Evolutionary conservation across 768 basidiomycete genomes (phyloP), one percentile per base, ranked within the genome.

Genomic region (Rubroboletus pulcherrimus): DNA sequence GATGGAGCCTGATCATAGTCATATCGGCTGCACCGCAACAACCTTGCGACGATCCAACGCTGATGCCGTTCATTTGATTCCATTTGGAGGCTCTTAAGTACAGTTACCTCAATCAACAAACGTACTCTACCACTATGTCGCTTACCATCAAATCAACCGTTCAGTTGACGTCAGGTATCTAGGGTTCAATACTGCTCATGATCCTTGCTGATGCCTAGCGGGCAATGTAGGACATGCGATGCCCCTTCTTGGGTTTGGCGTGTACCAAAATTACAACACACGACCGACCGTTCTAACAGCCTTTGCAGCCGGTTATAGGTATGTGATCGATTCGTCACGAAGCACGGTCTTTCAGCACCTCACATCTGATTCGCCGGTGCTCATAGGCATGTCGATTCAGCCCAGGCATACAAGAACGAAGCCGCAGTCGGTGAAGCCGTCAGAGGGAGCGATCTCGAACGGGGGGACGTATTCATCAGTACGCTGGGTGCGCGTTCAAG

Each of bases 381-480:
- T 35, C 19, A 5, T 53, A 88, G 89, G 53, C 90, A 89, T 54
- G 73, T 91, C 41, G 90, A 91, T 67, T 81, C 86, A 1, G 90
- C 90, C 1, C 85, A 86, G 58, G 73, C 75, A 35, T 91, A 91
- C 66, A 73, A 71, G 54, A 89, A 88, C 57, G 86, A 89, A 65
- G 76, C 75, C 4, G 74, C 75, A 9, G 86, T 88, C 14, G 85
- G 82, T 1, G 75, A 79, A 29, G 85, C 85, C 2, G 66, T 87
- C 24, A 73, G 74, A 55, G 82, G 82, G 51, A 83, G 80, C 46
- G 81, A 79, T 3, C 52, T 91, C 10, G 60, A 73, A 1, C 74
- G 88, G 56, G 73, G 74, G n/a, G 80, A 87, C 12, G 59, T 89
- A 34, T 91, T 90, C 70, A 79, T 91, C 63, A 90, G 89, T 89